Evolutionary conservation across 2,329 filamentous ascomycete species (phyloP), one percentile per base, ranked within the genome.

Genomic region (Nothophaeocryptopus gaeumannii): DNA sequence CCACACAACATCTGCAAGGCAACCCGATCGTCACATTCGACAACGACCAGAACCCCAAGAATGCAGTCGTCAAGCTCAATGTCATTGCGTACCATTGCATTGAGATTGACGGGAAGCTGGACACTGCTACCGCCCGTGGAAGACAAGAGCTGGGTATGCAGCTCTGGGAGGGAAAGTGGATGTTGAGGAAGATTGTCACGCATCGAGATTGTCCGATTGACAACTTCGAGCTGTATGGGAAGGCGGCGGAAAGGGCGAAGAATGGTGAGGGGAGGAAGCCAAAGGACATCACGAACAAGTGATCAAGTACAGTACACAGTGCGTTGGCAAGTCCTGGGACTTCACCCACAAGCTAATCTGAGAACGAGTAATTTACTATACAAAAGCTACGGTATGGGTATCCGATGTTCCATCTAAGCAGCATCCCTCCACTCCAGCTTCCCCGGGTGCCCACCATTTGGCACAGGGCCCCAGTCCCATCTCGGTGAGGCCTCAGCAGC

Each of bases 381-480:
- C 20, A 26, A 26, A 26, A 7, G 7, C 7, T 26, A 26, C 20
- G 20, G 20, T 26, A 26, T 26, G 20, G 20, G 20, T 26, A 26
- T 26, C 20, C 20, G 20, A 3, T 26, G 20, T 26, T 26, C 20
- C 16, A 30, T 13, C 13, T 31, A 45, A 15, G 42, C 47, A 14
- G 30, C 44, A 31, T n/a, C 15, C 44, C 39, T 38, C 49, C 49
- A 51, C n/a, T 38, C 3, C 49, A 47, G 20, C 20, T 26, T 26
- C 2, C 49, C 49, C 15, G 46, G 46, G 38, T 47, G 36, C 13
- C 54, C 54, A 16, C 56, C 54, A 39, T 58, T 56, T 5, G 56
- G 53, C 16, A 59, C 54, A 7, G 52, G 54, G 5, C 54, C 56
- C 30, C 35, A 39, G 15, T 34, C 34, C 56, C 54, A 57, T 11